Percentiles rank a stretch among this genome's conserved stretches.
These are phyloP conservation scores for Elongisporangium undulatum DNA, from an alignment of 352 stramenopile species.

Conservation along the genomic window DNA sequence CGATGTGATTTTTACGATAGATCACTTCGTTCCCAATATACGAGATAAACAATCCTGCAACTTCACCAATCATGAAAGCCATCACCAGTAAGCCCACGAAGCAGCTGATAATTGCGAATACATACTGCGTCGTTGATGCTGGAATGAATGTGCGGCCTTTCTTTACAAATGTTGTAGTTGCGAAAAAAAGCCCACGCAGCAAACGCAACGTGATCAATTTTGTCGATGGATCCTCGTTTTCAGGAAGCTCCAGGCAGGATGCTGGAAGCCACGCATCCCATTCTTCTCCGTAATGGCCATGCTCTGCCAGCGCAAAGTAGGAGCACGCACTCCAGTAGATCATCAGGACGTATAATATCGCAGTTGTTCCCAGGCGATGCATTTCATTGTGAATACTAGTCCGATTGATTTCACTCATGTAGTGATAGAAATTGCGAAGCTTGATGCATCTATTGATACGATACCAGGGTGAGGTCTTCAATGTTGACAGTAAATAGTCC, in stretches of 20 bases:
- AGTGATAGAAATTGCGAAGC: conserved; percentile 39
- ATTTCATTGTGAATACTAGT: conserved; percentile 58
- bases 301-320: conserved; percentile 50
- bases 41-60: conserved; percentile 66
- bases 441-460: conserved; percentile 48
- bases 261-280: conserved; percentile 53
- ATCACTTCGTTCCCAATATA: conserved; percentile 69
- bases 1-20: conserved; percentile 70
- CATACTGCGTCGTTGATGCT: conserved; percentile 33
- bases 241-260: conserved; percentile 15
- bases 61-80: conserved; percentile 72
- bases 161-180: conserved; percentile 57
- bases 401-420: conserved; percentile 60
- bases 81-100: conserved; percentile 54
- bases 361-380: conserved; percentile 38
- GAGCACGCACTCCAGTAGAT: conserved; percentile 61
- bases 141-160: conserved; percentile 54
- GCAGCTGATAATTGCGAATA: conserved; percentile 43
- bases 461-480: conserved; percentile 24
- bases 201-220: conserved; percentile 31
- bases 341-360: conserved; percentile 41
- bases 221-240: conserved; percentile 13
- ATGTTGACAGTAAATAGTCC: conserved; percentile 33
- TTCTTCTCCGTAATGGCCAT: conserved; percentile 32
- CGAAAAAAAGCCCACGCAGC: conserved; percentile 51